A percentile compares a stretch with the other conserved stretches of the same genome.
phyloP scores from a whole-genome alignment of 2,329 filamentous ascomycete genomes.

The Fusarium sp. region DNA sequence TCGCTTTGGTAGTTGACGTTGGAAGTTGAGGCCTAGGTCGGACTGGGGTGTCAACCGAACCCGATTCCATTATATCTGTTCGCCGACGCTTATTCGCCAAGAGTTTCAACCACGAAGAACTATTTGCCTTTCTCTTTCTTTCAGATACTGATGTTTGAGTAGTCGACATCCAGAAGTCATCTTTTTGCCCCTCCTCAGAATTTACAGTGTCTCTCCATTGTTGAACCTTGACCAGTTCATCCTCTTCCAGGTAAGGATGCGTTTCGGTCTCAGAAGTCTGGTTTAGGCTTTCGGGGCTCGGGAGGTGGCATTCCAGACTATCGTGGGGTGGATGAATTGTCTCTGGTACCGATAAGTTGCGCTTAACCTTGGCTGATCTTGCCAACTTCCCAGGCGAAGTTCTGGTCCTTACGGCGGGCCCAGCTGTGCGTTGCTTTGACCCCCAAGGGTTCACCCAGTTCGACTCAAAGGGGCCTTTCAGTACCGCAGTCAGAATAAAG shows the following conservation, averaged over 20 bases:
- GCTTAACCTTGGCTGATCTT: conserved; percentile 25
- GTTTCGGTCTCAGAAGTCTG: conserved; percentile 47
- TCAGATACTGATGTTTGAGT: conserved; percentile 31
- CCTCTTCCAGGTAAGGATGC: conserved; percentile 50
- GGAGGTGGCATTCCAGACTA: conserved; percentile 56
- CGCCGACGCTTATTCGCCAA: conserved; percentile 48
- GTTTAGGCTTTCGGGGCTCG: conserved; percentile 57
- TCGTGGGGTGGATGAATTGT: conserved; percentile 26
- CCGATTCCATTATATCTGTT: conserved; percentile 39
- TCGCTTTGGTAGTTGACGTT: background rate
- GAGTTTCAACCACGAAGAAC: conserved; percentile 52
- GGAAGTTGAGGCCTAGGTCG: conserved; percentile 16
- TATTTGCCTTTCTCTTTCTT: conserved; percentile 45
- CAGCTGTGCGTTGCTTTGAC: conserved; percentile 46
- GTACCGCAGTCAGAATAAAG: conserved; percentile 68
- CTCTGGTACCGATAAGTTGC: conserved; percentile 35
- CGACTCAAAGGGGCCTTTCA: conserved; percentile 71
- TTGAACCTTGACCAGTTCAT: conserved; percentile 51
- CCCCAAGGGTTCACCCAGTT: conserved; percentile 54
- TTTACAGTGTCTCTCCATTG: conserved; percentile 51
- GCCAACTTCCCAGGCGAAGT: conserved; percentile 37
- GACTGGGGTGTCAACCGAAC: conserved; percentile 40
- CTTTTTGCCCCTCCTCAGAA: conserved; percentile 16
- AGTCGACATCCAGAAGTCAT: conserved; percentile 43
- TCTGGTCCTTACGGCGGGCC: conserved; percentile 13